A percentile compares a stretch with the other conserved stretches of the same genome.
Evolutionary conservation across 2,329 filamentous ascomycete species (phyloP).

Genomic region (Stemphylium lycopersici): DNA sequence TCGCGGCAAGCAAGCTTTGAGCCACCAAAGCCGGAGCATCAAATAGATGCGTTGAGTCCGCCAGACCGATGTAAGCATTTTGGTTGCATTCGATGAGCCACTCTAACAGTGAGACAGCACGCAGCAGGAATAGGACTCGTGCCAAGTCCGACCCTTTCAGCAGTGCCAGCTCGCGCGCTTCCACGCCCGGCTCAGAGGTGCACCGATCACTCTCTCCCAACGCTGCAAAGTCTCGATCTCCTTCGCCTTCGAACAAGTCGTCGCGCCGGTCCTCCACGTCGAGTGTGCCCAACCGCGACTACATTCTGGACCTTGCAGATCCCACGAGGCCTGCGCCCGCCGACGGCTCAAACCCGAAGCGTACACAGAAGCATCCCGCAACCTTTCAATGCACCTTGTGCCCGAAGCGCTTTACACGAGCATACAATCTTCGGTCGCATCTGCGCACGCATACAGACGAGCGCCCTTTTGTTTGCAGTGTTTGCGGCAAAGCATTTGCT

Average conservation of each 20-base stretch:
- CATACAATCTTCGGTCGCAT: slow-evolving; percentile 95
- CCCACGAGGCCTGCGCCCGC: slow-evolving; percentile 73
- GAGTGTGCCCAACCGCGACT: slow-evolving; percentile 65
- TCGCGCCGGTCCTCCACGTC: slow-evolving; percentile 59
- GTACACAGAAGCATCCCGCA: slow-evolving; percentile 96
- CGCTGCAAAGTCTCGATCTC: slow-evolving; percentile 53
- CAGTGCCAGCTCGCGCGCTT: slow-evolving; percentile 54
- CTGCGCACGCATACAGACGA: slow-evolving; percentile 96
- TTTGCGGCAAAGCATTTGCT: slow-evolving; percentile 96
- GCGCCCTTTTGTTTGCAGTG: slow-evolving; percentile 93
- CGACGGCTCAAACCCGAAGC: slow-evolving; percentile 63
- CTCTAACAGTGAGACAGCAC: slow-evolving; percentile 49
- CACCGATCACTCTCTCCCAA: slow-evolving; percentile 52
- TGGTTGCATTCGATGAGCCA: slow-evolving; percentile 20
- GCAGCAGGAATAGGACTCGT: slow-evolving; percentile 61
- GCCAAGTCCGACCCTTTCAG: slow-evolving; percentile 67
- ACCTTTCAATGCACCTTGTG: slow-evolving; percentile 95
- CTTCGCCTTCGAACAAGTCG: slow-evolving; percentile 56
- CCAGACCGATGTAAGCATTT: slow-evolving; percentile 66
- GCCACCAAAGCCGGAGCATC: slow-evolving; percentile 66
- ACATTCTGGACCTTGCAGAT: slow-evolving; percentile 90
- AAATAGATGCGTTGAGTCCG: slow-evolving; percentile 79
- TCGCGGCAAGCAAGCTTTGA: slow-evolving; percentile 71
- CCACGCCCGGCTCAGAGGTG: slow-evolving; percentile 48
- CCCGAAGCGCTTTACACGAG: slow-evolving; percentile 93